Conservation (phyloP, 2,329 filamentous ascomycete species). For the Hymenoscyphus fructigenus region DNA sequence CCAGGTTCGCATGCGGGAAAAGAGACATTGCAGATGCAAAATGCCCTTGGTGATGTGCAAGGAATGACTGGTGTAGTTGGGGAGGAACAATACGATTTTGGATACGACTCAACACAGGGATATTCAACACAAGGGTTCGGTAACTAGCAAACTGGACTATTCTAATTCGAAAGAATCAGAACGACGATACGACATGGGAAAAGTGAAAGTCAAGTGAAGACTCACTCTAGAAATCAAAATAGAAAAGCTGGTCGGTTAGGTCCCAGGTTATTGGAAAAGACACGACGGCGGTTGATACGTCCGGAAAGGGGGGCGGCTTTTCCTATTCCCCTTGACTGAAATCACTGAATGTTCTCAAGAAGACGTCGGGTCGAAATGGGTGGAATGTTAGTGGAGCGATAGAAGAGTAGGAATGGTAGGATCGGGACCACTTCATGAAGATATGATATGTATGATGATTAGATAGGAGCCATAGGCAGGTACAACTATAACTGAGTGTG, state of each 20-base stretch:
- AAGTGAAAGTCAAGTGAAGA: not conserved
- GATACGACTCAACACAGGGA: slow-evolving; percentile 15
- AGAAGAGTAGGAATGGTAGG: not conserved
- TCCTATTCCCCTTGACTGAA: no score
- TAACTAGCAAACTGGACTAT: not conserved
- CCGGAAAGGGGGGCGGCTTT: no score
- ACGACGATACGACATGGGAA: not conserved
- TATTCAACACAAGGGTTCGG: slow-evolving; percentile 14
- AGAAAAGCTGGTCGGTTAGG: no score
- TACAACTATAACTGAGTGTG: not conserved
- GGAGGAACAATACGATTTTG: slow-evolving; percentile 20
- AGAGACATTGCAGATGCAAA: not conserved
- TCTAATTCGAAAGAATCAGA: not conserved
- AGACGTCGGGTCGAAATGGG: no score
- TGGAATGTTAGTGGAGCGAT: not conserved
- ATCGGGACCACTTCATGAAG: not conserved
- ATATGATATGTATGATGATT: not conserved
- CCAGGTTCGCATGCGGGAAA: not conserved
- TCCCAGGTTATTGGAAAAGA: no score
- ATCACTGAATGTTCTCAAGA: no score
- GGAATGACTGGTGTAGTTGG: slow-evolving; percentile 16
- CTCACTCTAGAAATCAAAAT: not conserved
- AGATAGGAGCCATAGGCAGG: no score
- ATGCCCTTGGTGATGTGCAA: slow-evolving; percentile 9
- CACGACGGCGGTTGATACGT: no score